phyloP scores from a whole-genome alignment of 73 alveolate species.

The Paramecium sonneborni region DNA sequence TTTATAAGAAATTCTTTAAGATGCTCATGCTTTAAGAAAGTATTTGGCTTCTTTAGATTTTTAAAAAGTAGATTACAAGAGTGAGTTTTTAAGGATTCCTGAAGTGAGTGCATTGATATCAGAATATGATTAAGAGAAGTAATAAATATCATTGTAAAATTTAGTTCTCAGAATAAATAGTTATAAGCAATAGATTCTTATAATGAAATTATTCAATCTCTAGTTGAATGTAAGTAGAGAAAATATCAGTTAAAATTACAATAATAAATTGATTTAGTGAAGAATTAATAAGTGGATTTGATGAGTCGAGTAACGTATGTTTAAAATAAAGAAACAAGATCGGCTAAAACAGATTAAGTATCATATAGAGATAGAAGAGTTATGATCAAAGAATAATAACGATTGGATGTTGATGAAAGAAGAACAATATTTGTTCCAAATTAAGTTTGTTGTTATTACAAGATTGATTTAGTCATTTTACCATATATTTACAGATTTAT shows the following conservation, averaged over 20 bases:
- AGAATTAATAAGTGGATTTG: not conserved
- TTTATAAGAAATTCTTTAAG: constrained; percentile 15
- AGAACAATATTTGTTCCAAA: constrained; percentile 55
- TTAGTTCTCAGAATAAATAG: constrained; percentile 28
- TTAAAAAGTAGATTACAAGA: constrained; percentile 15
- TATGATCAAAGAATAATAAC: not conserved
- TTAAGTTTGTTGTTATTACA: not conserved
- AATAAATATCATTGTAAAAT: not conserved
- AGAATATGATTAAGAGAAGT: constrained; percentile 47
- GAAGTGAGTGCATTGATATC: not conserved
- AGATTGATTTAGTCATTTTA: constrained; percentile 23
- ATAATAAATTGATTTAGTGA: not conserved
- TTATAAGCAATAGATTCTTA: constrained; percentile 28
- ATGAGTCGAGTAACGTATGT: not conserved
- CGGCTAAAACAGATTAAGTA: not conserved
- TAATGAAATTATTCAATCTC: not conserved
- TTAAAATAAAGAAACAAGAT: constrained; percentile 1
- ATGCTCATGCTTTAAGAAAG: constrained; percentile 21
- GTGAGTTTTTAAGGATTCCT: constrained; percentile 35
- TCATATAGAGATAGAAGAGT: constrained; percentile 44
- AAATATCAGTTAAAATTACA: not conserved
- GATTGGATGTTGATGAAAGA: constrained; percentile 33
- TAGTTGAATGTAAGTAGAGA: not conserved
- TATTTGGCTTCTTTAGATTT: constrained; percentile 5
- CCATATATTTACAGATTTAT: constrained; percentile 30